Conservation (phyloP, 2,329 filamentous ascomycete species). For the Colletotrichum eleusines region DNA sequence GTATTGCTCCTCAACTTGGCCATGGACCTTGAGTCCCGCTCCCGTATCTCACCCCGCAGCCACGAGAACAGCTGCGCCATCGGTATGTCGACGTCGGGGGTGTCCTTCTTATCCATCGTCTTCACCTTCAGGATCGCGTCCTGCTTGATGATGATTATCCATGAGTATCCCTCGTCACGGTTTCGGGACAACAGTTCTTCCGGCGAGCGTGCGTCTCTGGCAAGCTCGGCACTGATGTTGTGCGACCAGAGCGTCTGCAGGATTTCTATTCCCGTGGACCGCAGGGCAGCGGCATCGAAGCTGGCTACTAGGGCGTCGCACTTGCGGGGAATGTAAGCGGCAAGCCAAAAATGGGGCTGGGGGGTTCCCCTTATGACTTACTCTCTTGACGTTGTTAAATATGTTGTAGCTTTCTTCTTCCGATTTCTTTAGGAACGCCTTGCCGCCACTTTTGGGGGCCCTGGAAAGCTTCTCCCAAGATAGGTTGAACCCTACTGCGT, state of each 20-base stretch:
- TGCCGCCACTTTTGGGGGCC: conserved; percentile 68
- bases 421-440: conserved; percentile 75
- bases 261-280: conserved; percentile 81
- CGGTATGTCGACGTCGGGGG: conserved; percentile 80
- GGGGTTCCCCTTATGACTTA: not conserved
- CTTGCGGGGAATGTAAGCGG: conserved; percentile 51
- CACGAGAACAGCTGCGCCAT: conserved; percentile 80
- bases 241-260: conserved; percentile 84
- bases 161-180: conserved; percentile 81
- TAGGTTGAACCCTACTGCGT: conserved; percentile 93
- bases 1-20: conserved; percentile 54
- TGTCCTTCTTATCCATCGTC: conserved; percentile 80
- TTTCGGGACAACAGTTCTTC: conserved; percentile 85
- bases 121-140: conserved; percentile 83
- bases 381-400: conserved; percentile 57
- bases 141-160: conserved; percentile 90
- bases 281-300: conserved; percentile 82
- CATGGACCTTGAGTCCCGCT: conserved; percentile 75
- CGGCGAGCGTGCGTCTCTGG: conserved; percentile 80
- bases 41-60: conserved; percentile 84
- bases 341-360: not conserved
- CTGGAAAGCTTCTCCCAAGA: conserved; percentile 86
- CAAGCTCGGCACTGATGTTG: conserved; percentile 89
- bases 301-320: conserved; percentile 93
- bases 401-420: conserved; percentile 72